Evolutionary conservation across 73 alveolate genomes (phyloP).

Genomic region (Durusdinium trenchii): DNA sequence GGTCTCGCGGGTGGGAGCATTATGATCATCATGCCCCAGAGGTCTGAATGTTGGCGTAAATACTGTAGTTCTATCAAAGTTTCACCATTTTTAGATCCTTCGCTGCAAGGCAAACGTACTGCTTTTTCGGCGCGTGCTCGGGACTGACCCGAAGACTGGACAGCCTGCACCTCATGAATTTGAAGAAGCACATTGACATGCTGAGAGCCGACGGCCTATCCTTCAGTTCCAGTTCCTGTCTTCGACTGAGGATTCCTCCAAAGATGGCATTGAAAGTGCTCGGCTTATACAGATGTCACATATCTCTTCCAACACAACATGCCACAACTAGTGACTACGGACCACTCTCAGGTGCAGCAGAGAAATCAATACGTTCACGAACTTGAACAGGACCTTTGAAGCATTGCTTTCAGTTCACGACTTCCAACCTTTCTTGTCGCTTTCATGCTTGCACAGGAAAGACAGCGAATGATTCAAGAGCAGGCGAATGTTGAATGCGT

Average conservation of each 20-base stretch:
- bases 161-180: not conserved
- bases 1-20: constrained; percentile 95
- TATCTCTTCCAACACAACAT: no score
- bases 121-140: constrained; percentile 93
- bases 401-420: no score
- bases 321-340: no score
- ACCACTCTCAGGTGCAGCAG: constrained; percentile 72
- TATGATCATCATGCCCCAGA: constrained; percentile 84
- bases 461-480: constrained; percentile 56
- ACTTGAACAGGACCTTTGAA: no score
- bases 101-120: constrained; percentile 48
- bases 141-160: constrained; percentile 83
- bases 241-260: constrained; percentile 35
- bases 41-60: not conserved
- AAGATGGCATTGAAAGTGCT: constrained; percentile 27
- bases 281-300: no score
- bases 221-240: no score
- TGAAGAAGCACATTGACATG: no score
- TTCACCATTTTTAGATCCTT: not conserved
- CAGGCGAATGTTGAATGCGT: not conserved
- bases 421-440: no score
- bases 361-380: constrained; percentile 34
- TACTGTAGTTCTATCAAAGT: not conserved
- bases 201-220: no score
- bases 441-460: no score